Conservation (phyloP, 2,329 filamentous ascomycete genomes). For the Ramularia endophylla region DNA sequence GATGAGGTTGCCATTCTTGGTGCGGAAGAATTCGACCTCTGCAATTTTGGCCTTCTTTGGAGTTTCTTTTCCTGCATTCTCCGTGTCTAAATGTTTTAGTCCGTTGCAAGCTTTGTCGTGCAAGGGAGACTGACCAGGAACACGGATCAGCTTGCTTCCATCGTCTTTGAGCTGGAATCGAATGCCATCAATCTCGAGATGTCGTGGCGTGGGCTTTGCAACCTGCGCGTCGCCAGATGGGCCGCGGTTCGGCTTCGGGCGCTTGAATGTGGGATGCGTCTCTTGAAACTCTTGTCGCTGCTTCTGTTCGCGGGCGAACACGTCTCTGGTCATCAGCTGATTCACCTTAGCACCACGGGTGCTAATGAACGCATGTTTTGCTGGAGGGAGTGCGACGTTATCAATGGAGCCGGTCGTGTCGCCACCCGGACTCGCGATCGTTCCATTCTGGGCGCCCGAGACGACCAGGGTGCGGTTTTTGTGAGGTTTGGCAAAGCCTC, state of each 20-base stretch:
- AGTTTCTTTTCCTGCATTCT: constrained; percentile 43
- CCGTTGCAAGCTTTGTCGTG: neutral
- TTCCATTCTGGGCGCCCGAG: constrained; percentile 13
- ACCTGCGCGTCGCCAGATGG: constrained; percentile 36
- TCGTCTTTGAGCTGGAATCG: constrained; percentile 67
- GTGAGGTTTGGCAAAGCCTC: constrained; percentile 36
- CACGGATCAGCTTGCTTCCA: constrained; percentile 74
- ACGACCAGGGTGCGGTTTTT: constrained; percentile 57
- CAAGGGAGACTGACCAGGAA: constrained; percentile 54
- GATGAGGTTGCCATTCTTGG: constrained; percentile 81
- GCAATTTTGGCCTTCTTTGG: constrained; percentile 68
- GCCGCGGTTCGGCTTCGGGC: constrained; percentile 35
- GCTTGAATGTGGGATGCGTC: constrained; percentile 56
- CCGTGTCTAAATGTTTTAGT: constrained; percentile 21
- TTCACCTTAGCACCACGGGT: constrained; percentile 66
- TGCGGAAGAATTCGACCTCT: constrained; percentile 76
- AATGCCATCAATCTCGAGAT: constrained; percentile 64
- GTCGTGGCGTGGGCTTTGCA: constrained; percentile 7
- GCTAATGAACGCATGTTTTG: constrained; percentile 56
- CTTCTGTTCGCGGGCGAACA: constrained; percentile 69
- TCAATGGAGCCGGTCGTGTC: constrained; percentile 21
- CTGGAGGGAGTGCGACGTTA: constrained; percentile 23
- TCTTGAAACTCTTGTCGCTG: constrained; percentile 66
- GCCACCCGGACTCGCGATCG: constrained; percentile 5
- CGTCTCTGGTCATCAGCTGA: constrained; percentile 73